phyloP scores from a whole-genome alignment of 2,329 filamentous ascomycete species.

The Rutstroemia sp. region DNA sequence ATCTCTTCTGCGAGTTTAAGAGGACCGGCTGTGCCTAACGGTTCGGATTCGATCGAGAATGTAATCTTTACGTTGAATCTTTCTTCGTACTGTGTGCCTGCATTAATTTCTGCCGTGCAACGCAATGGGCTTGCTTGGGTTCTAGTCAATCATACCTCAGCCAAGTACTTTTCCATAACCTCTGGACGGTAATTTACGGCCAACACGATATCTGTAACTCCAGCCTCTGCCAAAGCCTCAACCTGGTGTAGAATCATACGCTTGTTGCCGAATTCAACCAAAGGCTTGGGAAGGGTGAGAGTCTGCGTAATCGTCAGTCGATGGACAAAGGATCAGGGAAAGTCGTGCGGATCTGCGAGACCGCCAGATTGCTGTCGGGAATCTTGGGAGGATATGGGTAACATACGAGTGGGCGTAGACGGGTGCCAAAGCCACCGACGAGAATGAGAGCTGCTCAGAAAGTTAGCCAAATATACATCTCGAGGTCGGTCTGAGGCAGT shows the following conservation, averaged over 20 bases:
- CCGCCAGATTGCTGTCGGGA: conserved; percentile 12
- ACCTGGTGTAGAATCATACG: conserved; percentile 99
- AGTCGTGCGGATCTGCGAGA: conserved; percentile 9
- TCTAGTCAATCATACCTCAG: conserved; percentile 56
- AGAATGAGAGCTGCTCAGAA: conserved; percentile 76
- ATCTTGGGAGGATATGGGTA: conserved; percentile 10
- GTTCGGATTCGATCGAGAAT: conserved; percentile 94
- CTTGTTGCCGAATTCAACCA: conserved; percentile 98
- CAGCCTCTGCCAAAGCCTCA: conserved; percentile 84
- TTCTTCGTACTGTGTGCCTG: conserved; percentile 65
- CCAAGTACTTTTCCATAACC: conserved; percentile 89
- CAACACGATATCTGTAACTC: conserved; percentile 94
- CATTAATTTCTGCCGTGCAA: conserved; percentile 13
- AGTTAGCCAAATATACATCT: conserved; percentile 16
- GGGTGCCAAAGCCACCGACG: conserved; percentile 97
- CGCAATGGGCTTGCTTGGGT: not conserved
- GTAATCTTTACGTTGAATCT: conserved; percentile 92
- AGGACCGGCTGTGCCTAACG: conserved; percentile 88
- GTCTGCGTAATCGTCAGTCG: conserved; percentile 49
- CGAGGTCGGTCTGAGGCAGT: not conserved
- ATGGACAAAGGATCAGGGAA: conserved; percentile 16
- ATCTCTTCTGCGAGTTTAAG: conserved; percentile 92
- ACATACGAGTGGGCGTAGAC: conserved; percentile 88
- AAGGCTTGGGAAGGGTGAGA: conserved; percentile 90
- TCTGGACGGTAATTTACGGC: conserved; percentile 98